These are phyloP conservation scores for Stagonosporopsis cucurbitacearum DNA, from an alignment of 2,329 filamentous ascomycete species.

Conservation along the genomic window DNA sequence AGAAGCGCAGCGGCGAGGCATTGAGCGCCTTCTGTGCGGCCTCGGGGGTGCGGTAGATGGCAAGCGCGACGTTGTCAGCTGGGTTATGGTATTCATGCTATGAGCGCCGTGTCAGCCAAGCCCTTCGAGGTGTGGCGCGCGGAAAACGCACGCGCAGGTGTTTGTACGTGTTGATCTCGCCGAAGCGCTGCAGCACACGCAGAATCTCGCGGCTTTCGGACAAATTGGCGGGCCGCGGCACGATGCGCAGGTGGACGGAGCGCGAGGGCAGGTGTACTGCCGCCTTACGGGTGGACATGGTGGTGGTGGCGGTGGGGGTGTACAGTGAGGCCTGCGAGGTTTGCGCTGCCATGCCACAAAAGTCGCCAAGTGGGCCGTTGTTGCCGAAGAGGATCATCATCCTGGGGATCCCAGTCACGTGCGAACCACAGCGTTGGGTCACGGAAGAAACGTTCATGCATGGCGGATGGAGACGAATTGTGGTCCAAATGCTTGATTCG, in stretches of 20 bases:
- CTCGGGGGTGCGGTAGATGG: conserved; percentile 53
- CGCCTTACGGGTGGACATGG: conserved; percentile 41
- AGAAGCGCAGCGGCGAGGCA: conserved; percentile 56
- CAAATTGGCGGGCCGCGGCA: conserved; percentile 55
- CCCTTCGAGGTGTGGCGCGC: neutral
- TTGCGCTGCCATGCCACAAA: conserved; percentile 11
- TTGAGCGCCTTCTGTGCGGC: conserved; percentile 52
- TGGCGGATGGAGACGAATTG: neutral
- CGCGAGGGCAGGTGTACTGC: conserved; percentile 44
- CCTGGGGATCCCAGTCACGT: conserved; percentile 24
- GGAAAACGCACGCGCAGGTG: conserved; percentile 48
- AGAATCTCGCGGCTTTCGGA: conserved; percentile 59
- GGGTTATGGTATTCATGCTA: conserved; percentile 54
- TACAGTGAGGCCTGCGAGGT: neutral
- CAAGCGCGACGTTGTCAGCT: conserved; percentile 53
- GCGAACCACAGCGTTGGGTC: conserved; percentile 2
- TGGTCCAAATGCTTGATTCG: neutral
- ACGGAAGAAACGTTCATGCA: neutral
- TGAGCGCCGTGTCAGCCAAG: neutral
- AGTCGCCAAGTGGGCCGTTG: conserved; percentile 27
- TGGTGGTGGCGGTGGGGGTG: conserved; percentile 25
- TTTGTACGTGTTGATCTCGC: conserved; percentile 57
- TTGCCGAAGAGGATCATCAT: conserved; percentile 27
- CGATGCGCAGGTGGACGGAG: conserved; percentile 56
- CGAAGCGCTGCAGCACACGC: conserved; percentile 56